These are phyloP conservation scores for Bruguiera parviflora DNA, from an alignment of 345 rosid species.

Conservation along the genomic window DNA sequence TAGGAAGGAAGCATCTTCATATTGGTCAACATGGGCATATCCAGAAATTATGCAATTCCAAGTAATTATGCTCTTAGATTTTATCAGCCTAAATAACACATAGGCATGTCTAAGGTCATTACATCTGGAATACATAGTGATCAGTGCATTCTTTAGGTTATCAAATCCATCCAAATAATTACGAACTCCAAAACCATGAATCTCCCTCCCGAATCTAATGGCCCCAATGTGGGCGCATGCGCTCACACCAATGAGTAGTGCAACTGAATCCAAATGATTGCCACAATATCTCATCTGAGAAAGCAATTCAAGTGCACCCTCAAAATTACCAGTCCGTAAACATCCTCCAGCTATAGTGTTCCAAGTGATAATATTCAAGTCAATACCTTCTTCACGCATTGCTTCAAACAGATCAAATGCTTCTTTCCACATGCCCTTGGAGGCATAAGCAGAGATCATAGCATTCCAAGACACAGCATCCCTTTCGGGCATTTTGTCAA, in stretches of 20 bases:
- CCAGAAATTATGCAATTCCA: constrained; percentile 86
- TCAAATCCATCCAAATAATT: constrained; percentile 31
- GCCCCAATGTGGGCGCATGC: constrained; percentile 66
- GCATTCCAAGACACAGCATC: constrained; percentile 82
- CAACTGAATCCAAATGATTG: constrained; percentile 47
- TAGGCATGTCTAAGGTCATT: constrained; percentile 44
- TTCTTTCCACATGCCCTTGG: constrained; percentile 60
- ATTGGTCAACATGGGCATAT: constrained; percentile 42
- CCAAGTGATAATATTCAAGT: constrained; percentile 55
- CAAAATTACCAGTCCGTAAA: constrained; percentile 46
- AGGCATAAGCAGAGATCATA: constrained; percentile 57
- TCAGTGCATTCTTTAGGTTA: constrained; percentile 61
- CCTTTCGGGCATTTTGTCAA: constrained; percentile 56
- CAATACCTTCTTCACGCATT: constrained; percentile 45
- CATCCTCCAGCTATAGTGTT: constrained; percentile 64
- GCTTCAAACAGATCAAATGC: constrained; percentile 55
- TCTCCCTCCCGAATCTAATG: constrained; percentile 51
- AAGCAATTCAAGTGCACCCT: constrained; percentile 46
- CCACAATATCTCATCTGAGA: constrained; percentile 46
- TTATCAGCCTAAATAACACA: constrained; percentile 39
- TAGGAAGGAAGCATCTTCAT: constrained; percentile 59
- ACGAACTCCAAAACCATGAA: constrained; percentile 57
- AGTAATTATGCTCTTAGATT: constrained; percentile 45
- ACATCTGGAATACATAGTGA: constrained; percentile 74
- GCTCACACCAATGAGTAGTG: constrained; percentile 54